Evolutionary conservation across 306 rosid genomes (phyloP), one percentile per base, ranked within the genome.

Genomic region (Sicyos edulis): DNA sequence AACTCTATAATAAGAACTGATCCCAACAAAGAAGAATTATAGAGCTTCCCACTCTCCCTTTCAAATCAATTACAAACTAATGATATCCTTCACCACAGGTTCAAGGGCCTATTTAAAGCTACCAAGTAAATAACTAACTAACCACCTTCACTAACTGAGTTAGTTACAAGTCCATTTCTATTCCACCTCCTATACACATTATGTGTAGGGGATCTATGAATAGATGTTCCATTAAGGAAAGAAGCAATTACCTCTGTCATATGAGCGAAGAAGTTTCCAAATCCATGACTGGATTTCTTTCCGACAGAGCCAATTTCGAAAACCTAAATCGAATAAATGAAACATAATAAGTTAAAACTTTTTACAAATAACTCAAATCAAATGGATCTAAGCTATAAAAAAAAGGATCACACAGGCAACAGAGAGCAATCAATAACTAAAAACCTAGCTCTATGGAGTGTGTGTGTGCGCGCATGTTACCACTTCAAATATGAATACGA

Each of bases 241-340:
- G 1, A 54, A 53, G 14, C 17, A 55, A 92, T 88, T 81, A 92
- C 97, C 96, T 87, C 88, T 53, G 86, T 72, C n/a, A 71, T 72
- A 72, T 92, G 97, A 73, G 91, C 89, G 64, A 77, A 88, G 63
- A 89, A 86, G 53, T 73, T 81, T 26, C 73, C 82, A 32, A 44
- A 85, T 26, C 88, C 96, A 77, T 81, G 82, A 78, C 45, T 80
- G 82, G 84, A 81, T 75, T 82, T 85, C 89, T 86, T 92, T 61
- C 97, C 96, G 53, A 92, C 86, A 76, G 96, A 88, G 59, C 97
- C 96, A 80, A 92, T 76, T 83, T 92, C 96, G 58, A 92, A 58
- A 57, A 89, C 82, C 97, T 92, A 80, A 55, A 56, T 56, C 4
- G 54, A 52, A 70, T 21, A 70, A 42, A n/a, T 53, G 21, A 42